Evolutionary conservation across 331 rosid genomes (phyloP), one percentile per base, ranked within the genome.

Genomic region (Malus hybrid): DNA sequence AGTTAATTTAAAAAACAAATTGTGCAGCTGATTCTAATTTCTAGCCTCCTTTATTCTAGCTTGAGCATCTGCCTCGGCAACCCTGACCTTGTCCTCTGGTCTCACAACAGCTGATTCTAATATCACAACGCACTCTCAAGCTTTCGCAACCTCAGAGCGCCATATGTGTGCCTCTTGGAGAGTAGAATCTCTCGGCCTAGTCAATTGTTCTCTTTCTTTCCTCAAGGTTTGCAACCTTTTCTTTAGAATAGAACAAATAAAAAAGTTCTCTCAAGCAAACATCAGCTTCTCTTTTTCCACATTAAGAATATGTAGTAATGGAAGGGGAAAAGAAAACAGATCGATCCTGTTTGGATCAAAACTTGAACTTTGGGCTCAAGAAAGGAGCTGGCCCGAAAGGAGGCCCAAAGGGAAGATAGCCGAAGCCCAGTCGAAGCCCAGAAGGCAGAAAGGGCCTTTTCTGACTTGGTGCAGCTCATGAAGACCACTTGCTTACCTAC

Each of bases 71-170:
- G 90, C 90, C 81, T 86, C 98, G 2, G 93, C 82, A 79, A 89
- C 89, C 88, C 98, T 90, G 73, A 87, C 94, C 85, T 89, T 95
- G 83, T 95, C 99, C 74, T 95, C 94, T 0, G 98, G 96, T 80
- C 99, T 84, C 78, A 89, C 88, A 20, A 92, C 89, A 64, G 92
- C 83, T 67, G 93, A 98, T 90, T 95, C 99, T 81, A 84, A 86
- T 77, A 92, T 90, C 76, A 90, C 97, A 46, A 71, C 96, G 67
- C 86, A 91, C 70, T 95, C 98, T 80, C 97, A 88, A 73, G 99
- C 98, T 89, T 92, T 95, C 24, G 86, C 99, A 67, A 95, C 93
- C 84, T 95, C 98, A 7, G 91, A 79, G 42, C 98, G 96, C 99
- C 98, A 95, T 91, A 95, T 86, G 83, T 85, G 83, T 62, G 93